Evolutionary conservation across 169 alveolate species (phyloP).

Genomic region (Theileria luwenshuni): DNA sequence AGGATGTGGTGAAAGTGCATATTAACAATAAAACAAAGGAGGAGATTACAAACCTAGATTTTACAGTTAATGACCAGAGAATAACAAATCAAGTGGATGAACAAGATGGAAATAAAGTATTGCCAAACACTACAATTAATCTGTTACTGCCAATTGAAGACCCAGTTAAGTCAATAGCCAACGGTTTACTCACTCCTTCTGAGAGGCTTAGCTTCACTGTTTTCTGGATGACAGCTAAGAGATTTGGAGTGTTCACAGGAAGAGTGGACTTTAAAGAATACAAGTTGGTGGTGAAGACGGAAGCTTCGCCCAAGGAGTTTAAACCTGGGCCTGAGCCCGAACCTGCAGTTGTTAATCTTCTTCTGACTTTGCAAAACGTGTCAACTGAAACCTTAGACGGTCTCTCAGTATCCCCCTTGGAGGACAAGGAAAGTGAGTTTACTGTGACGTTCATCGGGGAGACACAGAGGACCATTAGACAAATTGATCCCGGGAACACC

Average conservation of each 20-base stretch:
- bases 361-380: conserved; percentile 33
- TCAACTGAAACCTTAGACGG: conserved; percentile 25
- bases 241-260: conserved; percentile 2
- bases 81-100: background rate
- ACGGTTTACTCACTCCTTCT: background rate
- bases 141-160: background rate
- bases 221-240: background rate
- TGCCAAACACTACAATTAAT: conserved; percentile 4
- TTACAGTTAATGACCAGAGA: background rate
- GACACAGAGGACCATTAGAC: conserved; percentile 27
- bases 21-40: background rate
- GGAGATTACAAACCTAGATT: background rate
- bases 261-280: background rate
- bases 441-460: conserved; percentile 46
- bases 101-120: background rate
- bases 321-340: conserved; percentile 33
- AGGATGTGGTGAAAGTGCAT: background rate
- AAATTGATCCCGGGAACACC: conserved; percentile 30
- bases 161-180: background rate
- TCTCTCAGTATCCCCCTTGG: conserved; percentile 8
- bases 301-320: conserved; percentile 9
- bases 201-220: background rate
- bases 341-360: conserved; percentile 32
- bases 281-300: conserved; percentile 16
- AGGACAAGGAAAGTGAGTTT: background rate